Percentiles rank a stretch among this genome's conserved stretches.
phyloP scores from a whole-genome alignment of 495 filamentous ascomycete genomes.

The Penicillium robsamsonii region DNA sequence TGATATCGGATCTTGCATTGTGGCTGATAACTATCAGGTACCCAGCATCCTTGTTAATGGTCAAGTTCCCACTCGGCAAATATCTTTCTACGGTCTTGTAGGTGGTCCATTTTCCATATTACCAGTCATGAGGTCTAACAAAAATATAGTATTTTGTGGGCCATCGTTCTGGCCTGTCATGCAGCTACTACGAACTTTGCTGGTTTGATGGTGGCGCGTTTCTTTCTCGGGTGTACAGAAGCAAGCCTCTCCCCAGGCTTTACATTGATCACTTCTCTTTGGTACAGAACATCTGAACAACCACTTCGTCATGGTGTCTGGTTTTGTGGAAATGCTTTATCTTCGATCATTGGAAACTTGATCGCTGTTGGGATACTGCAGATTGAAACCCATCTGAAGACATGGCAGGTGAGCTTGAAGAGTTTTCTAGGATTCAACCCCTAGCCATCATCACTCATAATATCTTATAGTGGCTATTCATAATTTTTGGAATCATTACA shows the following conservation, averaged over 20 bases:
- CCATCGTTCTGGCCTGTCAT: constrained; percentile 49
- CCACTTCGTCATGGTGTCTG: constrained; percentile 52
- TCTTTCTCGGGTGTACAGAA: constrained; percentile 51
- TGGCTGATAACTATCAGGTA: constrained; percentile 2
- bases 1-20: background rate
- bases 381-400: constrained; percentile 14
- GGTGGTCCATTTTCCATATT: constrained; percentile 19
- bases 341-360: constrained; percentile 24
- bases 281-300: constrained; percentile 49
- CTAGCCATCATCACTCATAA: background rate
- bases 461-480: constrained; percentile 19
- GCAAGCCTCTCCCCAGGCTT: constrained; percentile 36
- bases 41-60: constrained; percentile 44
- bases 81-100: constrained; percentile 52
- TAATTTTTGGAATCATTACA: constrained; percentile 33
- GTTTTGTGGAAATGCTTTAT: constrained; percentile 36
- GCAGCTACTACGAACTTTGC: constrained; percentile 48
- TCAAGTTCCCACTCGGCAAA: constrained; percentile 36
- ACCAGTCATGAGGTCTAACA: background rate
- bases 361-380: constrained; percentile 27
- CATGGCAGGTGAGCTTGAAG: constrained; percentile 21
- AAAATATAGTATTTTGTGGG: constrained; percentile 25
- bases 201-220: constrained; percentile 45
- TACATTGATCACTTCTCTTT: constrained; percentile 33
- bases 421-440: background rate